Conservation (phyloP, 768 basidiomycete species). For the Lenzites betulinus region DNA sequence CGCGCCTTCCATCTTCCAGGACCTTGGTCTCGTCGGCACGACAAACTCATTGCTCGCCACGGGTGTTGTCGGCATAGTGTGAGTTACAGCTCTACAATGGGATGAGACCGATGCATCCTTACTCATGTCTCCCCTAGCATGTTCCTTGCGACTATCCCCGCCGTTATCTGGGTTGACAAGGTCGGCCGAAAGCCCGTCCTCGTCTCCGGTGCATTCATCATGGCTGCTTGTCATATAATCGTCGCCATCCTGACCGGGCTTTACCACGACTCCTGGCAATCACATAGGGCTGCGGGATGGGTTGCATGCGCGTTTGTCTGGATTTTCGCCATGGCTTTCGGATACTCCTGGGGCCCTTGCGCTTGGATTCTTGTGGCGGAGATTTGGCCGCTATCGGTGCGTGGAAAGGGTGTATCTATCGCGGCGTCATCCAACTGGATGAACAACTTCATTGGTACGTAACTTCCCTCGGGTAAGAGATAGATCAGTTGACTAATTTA, state of each 20-base stretch:
- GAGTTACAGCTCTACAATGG: slow-evolving; percentile 30
- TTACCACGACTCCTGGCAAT: slow-evolving; percentile 55
- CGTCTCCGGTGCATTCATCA: slow-evolving; percentile 71
- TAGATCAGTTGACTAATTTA: not conserved
- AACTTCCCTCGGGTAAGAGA: not conserved
- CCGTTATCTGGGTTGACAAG: slow-evolving; percentile 80
- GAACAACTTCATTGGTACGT: slow-evolving; percentile 74
- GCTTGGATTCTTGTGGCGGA: slow-evolving; percentile 79
- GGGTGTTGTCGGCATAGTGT: slow-evolving; percentile 82
- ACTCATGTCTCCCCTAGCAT: slow-evolving; percentile 42
- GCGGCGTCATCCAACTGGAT: slow-evolving; percentile 80
- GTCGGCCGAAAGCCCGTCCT: slow-evolving; percentile 74
- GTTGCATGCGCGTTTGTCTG: slow-evolving; percentile 70
- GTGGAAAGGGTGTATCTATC: slow-evolving; percentile 76
- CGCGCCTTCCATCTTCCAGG: slow-evolving; percentile 67
- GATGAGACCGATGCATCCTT: too few species aligned
- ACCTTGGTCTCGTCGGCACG: slow-evolving; percentile 62
- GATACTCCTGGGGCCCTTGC: slow-evolving; percentile 79
- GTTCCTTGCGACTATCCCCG: slow-evolving; percentile 78
- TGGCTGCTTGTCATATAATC: slow-evolving; percentile 70
- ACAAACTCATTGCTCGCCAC: slow-evolving; percentile 58
- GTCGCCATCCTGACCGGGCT: slow-evolving; percentile 65
- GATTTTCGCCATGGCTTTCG: slow-evolving; percentile 74
- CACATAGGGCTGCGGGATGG: slow-evolving; percentile 63
- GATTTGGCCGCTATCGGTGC: slow-evolving; percentile 71